Evolutionary conservation across 768 basidiomycete species (phyloP).

Genomic region (Pleurotus sapidus): DNA sequence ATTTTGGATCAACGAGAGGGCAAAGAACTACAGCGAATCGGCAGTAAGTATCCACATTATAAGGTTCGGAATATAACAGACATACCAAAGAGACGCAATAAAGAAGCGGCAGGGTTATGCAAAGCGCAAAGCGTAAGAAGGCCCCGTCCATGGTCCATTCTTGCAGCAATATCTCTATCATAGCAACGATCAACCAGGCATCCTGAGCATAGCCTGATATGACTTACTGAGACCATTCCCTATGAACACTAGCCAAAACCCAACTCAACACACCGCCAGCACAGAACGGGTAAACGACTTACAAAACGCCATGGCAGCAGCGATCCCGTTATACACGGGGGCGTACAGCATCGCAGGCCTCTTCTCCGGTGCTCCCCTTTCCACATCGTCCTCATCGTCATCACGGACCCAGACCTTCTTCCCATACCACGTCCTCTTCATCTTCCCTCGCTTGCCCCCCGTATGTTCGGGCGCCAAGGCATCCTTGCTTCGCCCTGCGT

Average conservation of each 20-base stretch:
- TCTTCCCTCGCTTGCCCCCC: conserved; percentile 16
- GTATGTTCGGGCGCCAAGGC: neutral
- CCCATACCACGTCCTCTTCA: conserved; percentile 61
- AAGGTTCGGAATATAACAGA: too few species aligned
- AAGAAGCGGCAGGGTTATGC: conserved; percentile 58
- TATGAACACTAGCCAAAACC: conserved; percentile 50
- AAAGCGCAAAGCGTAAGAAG: conserved; percentile 60
- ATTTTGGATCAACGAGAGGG: conserved; percentile 69
- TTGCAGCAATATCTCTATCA: conserved; percentile 45
- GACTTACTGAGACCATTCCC: conserved; percentile 56
- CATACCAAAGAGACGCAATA: conserved; percentile 70
- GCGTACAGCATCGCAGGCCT: conserved; percentile 49
- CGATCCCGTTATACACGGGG: conserved; percentile 64
- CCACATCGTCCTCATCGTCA: conserved; percentile 23
- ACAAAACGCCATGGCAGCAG: conserved; percentile 56
- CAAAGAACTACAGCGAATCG: conserved; percentile 57
- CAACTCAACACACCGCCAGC: conserved; percentile 32
- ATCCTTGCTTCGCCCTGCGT: neutral
- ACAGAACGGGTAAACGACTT: conserved; percentile 32
- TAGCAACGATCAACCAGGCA: neutral
- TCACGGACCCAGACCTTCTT: conserved; percentile 36
- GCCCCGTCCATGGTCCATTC: conserved; percentile 66
- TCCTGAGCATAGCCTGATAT: neutral
- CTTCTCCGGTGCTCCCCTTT: conserved; percentile 15
- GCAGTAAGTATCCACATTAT: neutral